Evolutionary conservation across 371 early-diverging fungal species (phyloP).

Genomic region (Circinella minor): DNA sequence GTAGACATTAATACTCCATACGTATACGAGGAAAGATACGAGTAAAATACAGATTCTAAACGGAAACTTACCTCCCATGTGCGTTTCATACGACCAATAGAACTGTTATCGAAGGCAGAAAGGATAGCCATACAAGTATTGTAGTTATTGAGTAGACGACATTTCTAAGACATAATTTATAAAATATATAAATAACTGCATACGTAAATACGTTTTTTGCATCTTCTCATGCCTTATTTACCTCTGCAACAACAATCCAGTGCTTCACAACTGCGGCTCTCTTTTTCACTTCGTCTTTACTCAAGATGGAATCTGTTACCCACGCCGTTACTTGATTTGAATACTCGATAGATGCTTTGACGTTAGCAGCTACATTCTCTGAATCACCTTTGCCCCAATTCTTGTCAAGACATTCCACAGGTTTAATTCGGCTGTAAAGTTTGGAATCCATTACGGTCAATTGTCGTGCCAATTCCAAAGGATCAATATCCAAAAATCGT

Average conservation of each 20-base stretch:
- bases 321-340: slow-evolving; percentile 85
- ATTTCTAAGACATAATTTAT: slow-evolving; percentile 37
- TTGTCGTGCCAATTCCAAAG: slow-evolving; percentile 86
- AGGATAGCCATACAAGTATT: slow-evolving; percentile 91
- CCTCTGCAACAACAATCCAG: slow-evolving; percentile 86
- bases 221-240: slow-evolving; percentile 15
- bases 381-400: slow-evolving; percentile 75
- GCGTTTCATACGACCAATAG: slow-evolving; percentile 85
- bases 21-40: too few species aligned
- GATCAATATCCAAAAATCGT: slow-evolving; percentile 76
- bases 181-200: background rate
- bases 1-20: too few species aligned
- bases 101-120: slow-evolving; percentile 87
- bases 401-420: slow-evolving; percentile 79
- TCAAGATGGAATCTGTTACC: slow-evolving; percentile 85
- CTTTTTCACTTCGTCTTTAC: slow-evolving; percentile 79
- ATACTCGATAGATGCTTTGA: slow-evolving; percentile 69
- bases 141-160: slow-evolving; percentile 85
- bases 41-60: background rate
- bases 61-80: slow-evolving; percentile 70
- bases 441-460: slow-evolving; percentile 79
- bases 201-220: too few species aligned
- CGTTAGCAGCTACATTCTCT: slow-evolving; percentile 62
- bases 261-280: slow-evolving; percentile 77
- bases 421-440: slow-evolving; percentile 71